phyloP scores from a whole-genome alignment of 2,329 filamentous ascomycete genomes.

The Colletotrichum euphorbiae region DNA sequence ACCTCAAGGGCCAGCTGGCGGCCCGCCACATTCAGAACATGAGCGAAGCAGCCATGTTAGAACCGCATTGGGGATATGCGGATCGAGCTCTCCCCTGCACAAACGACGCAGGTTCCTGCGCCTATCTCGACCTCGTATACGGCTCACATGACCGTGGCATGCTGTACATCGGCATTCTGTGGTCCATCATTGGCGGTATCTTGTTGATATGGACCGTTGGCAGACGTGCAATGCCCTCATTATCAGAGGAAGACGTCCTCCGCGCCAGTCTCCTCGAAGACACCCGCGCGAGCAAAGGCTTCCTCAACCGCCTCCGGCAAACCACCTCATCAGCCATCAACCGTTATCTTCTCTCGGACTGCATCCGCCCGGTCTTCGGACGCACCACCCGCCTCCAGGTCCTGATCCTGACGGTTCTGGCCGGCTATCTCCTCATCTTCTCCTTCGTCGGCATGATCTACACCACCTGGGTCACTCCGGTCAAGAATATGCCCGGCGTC shows the following conservation, averaged over 20 bases:
- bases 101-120: conserved; percentile 59
- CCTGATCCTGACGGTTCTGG: conserved; percentile 66
- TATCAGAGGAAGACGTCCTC: conserved; percentile 36
- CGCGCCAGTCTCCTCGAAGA: conserved; percentile 26
- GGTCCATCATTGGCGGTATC: conserved; percentile 59
- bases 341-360: conserved; percentile 71
- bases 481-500: conserved; percentile 64
- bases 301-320: conserved; percentile 46
- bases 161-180: conserved; percentile 63
- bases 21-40: conserved; percentile 55
- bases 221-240: conserved; percentile 43
- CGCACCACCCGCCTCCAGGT: conserved; percentile 77
- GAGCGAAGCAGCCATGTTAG: conserved; percentile 48
- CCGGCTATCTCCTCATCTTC: conserved; percentile 74
- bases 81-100: conserved; percentile 58
- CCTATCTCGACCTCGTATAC: conserved; percentile 65
- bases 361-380: conserved; percentile 71
- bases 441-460: conserved; percentile 77
- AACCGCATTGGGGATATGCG: conserved; percentile 61
- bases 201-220: conserved; percentile 56
- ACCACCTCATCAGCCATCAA: conserved; percentile 47
- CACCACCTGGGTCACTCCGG: conserved; percentile 76
- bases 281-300: conserved; percentile 19
- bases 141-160: conserved; percentile 60
- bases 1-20: conserved; percentile 29